A percentile compares a stretch with the other conserved stretches of the same genome.
phyloP scores from a whole-genome alignment of 192 early-diverging fungal genomes.

The Linnemannia elongata region DNA sequence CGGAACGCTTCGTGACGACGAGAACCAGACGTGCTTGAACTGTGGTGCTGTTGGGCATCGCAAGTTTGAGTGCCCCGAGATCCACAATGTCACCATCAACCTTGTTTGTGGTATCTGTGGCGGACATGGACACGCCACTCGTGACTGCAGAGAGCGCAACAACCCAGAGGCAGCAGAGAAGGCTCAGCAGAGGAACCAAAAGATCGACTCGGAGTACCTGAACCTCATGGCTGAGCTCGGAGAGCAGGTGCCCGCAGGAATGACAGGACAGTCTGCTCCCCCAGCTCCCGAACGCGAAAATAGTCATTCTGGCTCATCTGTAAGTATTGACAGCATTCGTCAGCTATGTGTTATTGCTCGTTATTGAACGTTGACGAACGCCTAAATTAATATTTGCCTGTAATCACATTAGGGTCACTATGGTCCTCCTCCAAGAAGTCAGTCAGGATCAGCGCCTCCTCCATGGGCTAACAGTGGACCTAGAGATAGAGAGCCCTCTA shows the following conservation, averaged over 20 bases:
- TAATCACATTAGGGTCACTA: conserved; percentile 25
- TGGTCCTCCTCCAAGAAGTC: conserved; percentile 29
- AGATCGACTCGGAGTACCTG: conserved; percentile 91
- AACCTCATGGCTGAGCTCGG: conserved; percentile 97
- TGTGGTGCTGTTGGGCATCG: conserved; percentile 94
- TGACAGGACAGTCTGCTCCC: conserved; percentile 10
- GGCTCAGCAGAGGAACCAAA: conserved; percentile 84
- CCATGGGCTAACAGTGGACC: conserved; percentile 41
- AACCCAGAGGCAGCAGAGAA: conserved; percentile 82
- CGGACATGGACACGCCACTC: conserved; percentile 91
- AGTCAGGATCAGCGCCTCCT: conserved; percentile 45
- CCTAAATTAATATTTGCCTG: neutral
- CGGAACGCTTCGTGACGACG: conserved; percentile 96
- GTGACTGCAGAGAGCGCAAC: conserved; percentile 92
- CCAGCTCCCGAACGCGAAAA: conserved; percentile 5
- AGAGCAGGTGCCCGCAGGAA: conserved; percentile 49
- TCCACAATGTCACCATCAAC: conserved; percentile 86
- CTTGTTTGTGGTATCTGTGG: conserved; percentile 92
- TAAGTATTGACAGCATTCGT: conserved; percentile 4
- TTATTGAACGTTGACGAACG: neutral
- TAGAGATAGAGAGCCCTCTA: conserved; percentile 19
- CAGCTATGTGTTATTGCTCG: neutral
- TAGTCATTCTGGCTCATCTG: conserved; percentile 28
- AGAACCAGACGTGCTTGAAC: conserved; percentile 93
- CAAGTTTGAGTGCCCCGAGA: conserved; percentile 92